phyloP scores from a whole-genome alignment of 495 filamentous ascomycete genomes.

The Saxophila tyrrhenica region DNA sequence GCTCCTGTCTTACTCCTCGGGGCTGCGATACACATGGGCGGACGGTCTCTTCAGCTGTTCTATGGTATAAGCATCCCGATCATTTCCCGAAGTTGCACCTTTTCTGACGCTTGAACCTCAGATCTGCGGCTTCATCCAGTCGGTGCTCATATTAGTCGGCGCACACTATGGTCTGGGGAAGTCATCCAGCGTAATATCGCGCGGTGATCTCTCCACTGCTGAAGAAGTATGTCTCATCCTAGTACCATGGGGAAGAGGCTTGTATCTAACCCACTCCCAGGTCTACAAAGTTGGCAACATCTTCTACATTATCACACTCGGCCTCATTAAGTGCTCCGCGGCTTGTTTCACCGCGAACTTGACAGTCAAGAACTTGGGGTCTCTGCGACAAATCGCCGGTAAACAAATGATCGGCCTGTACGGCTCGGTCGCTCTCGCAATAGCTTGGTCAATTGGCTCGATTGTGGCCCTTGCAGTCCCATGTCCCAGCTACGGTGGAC shows the following conservation, averaged over 20 bases:
- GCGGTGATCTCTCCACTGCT: neutral
- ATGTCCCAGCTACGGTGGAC: neutral
- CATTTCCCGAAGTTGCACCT: neutral
- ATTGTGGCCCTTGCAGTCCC: neutral
- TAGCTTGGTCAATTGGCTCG: neutral
- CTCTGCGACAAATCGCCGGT: neutral
- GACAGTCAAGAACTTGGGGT: neutral
- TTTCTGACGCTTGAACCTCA: neutral
- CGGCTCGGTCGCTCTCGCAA: neutral
- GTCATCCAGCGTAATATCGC: neutral
- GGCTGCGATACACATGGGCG: neutral
- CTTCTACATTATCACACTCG: conserved; percentile 1
- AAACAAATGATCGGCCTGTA: neutral
- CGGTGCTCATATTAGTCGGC: neutral
- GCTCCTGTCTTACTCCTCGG: neutral
- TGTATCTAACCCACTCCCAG: neutral
- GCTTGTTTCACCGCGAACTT: neutral
- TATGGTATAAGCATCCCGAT: neutral
- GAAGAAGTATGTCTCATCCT: neutral
- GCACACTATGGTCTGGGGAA: neutral
- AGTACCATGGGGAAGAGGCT: neutral
- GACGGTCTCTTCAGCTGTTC: neutral
- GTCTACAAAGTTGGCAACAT: conserved; percentile 1
- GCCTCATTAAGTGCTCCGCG: neutral
- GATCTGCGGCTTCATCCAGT: neutral